These are phyloP conservation scores for Yamadazyma triangularis DNA, from an alignment of 1,139 yeast species.

Conservation along the genomic window DNA sequence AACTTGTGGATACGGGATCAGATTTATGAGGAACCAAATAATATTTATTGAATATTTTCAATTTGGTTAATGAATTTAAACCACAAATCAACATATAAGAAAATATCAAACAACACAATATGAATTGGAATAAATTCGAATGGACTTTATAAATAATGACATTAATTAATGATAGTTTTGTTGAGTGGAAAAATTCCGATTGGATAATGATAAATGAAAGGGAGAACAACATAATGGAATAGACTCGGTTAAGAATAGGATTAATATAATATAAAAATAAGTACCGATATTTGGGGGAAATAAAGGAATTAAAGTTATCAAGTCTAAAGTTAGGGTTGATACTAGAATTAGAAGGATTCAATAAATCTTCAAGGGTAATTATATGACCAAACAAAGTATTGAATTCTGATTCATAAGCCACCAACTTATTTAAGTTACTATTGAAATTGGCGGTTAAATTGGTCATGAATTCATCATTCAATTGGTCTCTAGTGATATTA, in stretches of 20 bases:
- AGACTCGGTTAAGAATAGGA: constrained; percentile 42
- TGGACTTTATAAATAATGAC: constrained; percentile 27
- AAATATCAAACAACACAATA: constrained; percentile 39
- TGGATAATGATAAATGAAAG: constrained; percentile 54
- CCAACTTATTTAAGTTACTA: constrained; percentile 30
- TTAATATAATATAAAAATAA: constrained; percentile 34
- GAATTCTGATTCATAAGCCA: constrained; percentile 42
- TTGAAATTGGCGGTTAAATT: constrained; percentile 36
- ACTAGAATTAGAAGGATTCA: constrained; percentile 24
- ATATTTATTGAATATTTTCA: constrained; percentile 71
- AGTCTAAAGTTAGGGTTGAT: constrained; percentile 30
- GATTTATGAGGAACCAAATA: constrained; percentile 66
- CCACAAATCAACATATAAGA: constrained; percentile 68
- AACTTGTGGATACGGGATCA: constrained; percentile 70
- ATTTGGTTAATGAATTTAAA: constrained; percentile 59
- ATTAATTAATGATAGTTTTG: constrained; percentile 59
- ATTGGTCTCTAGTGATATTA: constrained; percentile 29
- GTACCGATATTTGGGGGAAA: constrained; percentile 24
- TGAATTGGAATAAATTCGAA: constrained; percentile 26
- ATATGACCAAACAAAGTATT: constrained; percentile 29
- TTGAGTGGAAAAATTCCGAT: constrained; percentile 74
- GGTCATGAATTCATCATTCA: constrained; percentile 30
- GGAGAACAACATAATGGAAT: constrained; percentile 34
- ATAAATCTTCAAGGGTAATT: constrained; percentile 38
- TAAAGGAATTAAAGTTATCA: constrained; percentile 14